Percentiles rank a stretch among this genome's conserved stretches.
Evolutionary conservation across 2,329 filamentous ascomycete genomes (phyloP).

Genomic region (Gliomastix tumulicola): DNA sequence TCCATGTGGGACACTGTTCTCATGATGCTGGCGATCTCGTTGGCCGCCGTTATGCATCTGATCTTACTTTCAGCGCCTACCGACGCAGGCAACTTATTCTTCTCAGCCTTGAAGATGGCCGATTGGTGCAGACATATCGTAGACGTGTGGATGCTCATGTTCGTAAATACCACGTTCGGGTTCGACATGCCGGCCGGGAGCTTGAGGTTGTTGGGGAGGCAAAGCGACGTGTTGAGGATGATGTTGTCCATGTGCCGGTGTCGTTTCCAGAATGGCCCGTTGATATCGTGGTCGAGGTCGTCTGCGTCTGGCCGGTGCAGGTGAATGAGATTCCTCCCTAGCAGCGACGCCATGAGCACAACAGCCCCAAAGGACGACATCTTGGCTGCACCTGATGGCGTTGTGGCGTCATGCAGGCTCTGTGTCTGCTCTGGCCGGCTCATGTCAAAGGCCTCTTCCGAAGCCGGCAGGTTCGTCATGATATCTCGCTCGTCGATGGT

Average conservation of each 20-base stretch:
- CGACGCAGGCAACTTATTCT: slow-evolving; percentile 68
- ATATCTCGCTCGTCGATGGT: slow-evolving; percentile 88
- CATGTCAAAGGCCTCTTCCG: slow-evolving; percentile 78
- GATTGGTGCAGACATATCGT: slow-evolving; percentile 97
- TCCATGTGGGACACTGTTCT: slow-evolving; percentile 89
- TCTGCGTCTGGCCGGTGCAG: slow-evolving; percentile 79
- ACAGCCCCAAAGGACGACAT: slow-evolving; percentile 76
- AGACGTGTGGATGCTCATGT: slow-evolving; percentile 95
- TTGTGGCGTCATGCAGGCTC: slow-evolving; percentile 63
- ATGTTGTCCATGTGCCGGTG: slow-evolving; percentile 87
- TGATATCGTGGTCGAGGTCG: slow-evolving; percentile 79
- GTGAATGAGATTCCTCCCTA: slow-evolving; percentile 86
- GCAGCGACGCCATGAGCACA: slow-evolving; percentile 78
- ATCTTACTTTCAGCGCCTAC: slow-evolving; percentile 87
- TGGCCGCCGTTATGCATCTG: slow-evolving; percentile 85
- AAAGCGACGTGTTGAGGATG: slow-evolving; percentile 77
- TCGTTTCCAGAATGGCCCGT: slow-evolving; percentile 92
- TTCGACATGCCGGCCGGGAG: slow-evolving; percentile 69
- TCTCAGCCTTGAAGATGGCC: slow-evolving; percentile 95
- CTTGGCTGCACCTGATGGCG: slow-evolving; percentile 62
- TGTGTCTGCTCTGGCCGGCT: slow-evolving; percentile 68
- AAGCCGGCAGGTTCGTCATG: slow-evolving; percentile 73
- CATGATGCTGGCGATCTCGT: slow-evolving; percentile 93
- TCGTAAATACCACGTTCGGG: slow-evolving; percentile 84
- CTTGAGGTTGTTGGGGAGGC: slow-evolving; percentile 73